Base-by-base conservation (phyloP, 2,329 filamentous ascomycete genomes). In the Cordyceps fumosorosea region DNA sequence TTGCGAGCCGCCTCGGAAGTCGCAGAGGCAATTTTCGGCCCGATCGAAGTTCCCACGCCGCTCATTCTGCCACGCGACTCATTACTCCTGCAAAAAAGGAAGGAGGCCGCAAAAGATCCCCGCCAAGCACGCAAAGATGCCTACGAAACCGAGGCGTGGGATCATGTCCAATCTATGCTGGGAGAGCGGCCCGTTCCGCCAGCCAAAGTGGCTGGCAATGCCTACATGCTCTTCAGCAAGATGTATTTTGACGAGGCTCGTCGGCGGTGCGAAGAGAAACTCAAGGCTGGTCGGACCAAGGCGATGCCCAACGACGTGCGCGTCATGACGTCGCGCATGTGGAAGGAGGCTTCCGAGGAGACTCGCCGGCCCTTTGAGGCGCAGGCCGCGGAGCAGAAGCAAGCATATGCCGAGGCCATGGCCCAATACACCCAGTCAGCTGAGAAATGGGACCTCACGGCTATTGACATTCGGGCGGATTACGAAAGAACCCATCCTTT, bases 201-300 rank as follows among this genome's bases (percentile, higher is more conserved):
- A 5, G 77, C 80, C 57, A 90, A 93, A 66, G 82, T 88, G 0
- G 86, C 88, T 0, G 86, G 89, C 4, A 98, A 96, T 70, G 89
- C 93, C 0, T 98, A 96, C 74, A 82, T 96, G 32, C 82, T 97
- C 56, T 99, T 90, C 75, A 93, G 92, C 72, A 96, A 92, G 67
- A 87, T 82, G 4, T 82, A 89, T 69, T 89, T 86, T 69, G 87
- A 91, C n/a, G 74, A 75, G 24, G 85, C 84, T 10, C 80, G 83
- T 61, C 77, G 74, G 64, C 78, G 76, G 54, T 89, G 88, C 69
- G 85, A 89, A 64, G 84, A 87, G 58, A 84, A 83, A n/a, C 84
- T 88, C 66, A 75, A 73, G 61, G 78, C 83, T 3, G 81, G 84
- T 37, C 88, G 86, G 57, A 84, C 84, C 12, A 88, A 88, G 67